These are phyloP conservation scores for Mesembryanthemum crystallinum DNA, from an alignment of 148 eudicot species.

Conservation along the genomic window DNA sequence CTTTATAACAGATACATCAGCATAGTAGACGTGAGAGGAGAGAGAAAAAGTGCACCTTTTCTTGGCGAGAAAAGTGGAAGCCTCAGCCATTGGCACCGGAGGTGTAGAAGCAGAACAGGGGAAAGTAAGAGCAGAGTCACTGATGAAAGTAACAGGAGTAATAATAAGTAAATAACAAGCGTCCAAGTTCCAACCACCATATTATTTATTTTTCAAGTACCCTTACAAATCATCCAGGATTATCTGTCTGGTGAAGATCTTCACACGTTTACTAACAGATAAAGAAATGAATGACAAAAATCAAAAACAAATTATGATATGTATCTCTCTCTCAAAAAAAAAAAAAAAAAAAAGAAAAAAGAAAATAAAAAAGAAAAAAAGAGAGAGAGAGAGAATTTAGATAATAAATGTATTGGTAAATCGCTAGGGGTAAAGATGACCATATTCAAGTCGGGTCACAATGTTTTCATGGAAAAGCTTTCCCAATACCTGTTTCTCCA, in stretches of 20 bases:
- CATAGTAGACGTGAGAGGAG: neutral
- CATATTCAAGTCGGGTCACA: too few relatives aligned
- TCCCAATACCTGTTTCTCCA: too few relatives aligned
- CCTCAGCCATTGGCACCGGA: neutral
- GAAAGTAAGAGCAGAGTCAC: neutral
- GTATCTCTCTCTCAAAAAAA: too few relatives aligned
- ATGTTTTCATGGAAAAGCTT: too few relatives aligned
- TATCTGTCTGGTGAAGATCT: neutral
- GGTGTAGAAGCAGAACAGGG: neutral
- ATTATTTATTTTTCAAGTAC: neutral
- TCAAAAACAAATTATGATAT: too few relatives aligned
- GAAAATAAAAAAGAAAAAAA: too few relatives aligned
- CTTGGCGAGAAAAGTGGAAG: constrained; percentile 5
- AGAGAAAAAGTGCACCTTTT: constrained; percentile 10
- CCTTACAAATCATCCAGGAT: neutral
- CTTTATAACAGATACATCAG: too few relatives aligned
- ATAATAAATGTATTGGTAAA: too few relatives aligned
- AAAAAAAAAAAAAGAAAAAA: too few relatives aligned
- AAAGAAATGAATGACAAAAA: neutral
- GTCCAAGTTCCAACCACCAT: neutral
- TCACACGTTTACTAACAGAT: neutral
- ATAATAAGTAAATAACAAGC: neutral
- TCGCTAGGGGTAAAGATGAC: too few relatives aligned
- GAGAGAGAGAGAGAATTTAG: too few relatives aligned
- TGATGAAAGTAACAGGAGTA: neutral